These are phyloP conservation scores for Cyberlindnera suaveolens DNA, from an alignment of 805 yeast species.

Conservation along the genomic window DNA sequence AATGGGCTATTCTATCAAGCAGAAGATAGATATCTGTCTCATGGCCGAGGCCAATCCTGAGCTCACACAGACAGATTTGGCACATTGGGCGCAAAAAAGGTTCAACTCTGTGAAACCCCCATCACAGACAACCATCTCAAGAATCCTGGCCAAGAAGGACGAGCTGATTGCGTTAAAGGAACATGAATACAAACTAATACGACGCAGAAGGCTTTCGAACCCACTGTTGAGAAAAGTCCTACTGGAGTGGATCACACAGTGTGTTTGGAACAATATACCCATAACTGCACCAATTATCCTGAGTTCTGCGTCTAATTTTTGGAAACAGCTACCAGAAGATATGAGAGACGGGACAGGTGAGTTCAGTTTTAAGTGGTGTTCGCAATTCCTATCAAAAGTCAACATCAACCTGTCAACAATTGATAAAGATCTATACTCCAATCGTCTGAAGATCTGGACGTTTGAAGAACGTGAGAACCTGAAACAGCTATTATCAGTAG, in stretches of 20 bases:
- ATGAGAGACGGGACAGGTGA: constrained; percentile 58
- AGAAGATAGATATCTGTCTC: constrained; percentile 60
- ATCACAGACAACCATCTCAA: constrained; percentile 61
- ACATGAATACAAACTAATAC: constrained; percentile 42
- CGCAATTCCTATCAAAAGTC: constrained; percentile 35
- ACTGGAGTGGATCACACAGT: constrained; percentile 65
- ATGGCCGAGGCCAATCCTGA: constrained; percentile 62
- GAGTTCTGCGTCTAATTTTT: constrained; percentile 55
- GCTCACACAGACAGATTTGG: constrained; percentile 62
- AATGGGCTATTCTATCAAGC: constrained; percentile 56
- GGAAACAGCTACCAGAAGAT: constrained; percentile 51
- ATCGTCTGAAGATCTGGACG: constrained; percentile 52
- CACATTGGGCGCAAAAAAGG: constrained; percentile 54
- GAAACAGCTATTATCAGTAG: constrained; percentile 38
- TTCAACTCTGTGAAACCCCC: constrained; percentile 50
- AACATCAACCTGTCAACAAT: constrained; percentile 45
- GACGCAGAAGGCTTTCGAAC: constrained; percentile 42
- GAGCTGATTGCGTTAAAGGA: constrained; percentile 45
- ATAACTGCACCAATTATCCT: constrained; percentile 58
- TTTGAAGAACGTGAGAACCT: constrained; percentile 49
- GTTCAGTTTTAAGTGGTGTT: constrained; percentile 61
- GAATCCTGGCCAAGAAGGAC: constrained; percentile 51
- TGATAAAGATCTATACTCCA: constrained; percentile 34
- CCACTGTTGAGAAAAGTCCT: constrained; percentile 53
- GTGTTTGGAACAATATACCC: constrained; percentile 61